These are phyloP conservation scores for Pontederia crassipes DNA, from an alignment of 176 grass and related monocot genomes.

Conservation along the genomic window DNA sequence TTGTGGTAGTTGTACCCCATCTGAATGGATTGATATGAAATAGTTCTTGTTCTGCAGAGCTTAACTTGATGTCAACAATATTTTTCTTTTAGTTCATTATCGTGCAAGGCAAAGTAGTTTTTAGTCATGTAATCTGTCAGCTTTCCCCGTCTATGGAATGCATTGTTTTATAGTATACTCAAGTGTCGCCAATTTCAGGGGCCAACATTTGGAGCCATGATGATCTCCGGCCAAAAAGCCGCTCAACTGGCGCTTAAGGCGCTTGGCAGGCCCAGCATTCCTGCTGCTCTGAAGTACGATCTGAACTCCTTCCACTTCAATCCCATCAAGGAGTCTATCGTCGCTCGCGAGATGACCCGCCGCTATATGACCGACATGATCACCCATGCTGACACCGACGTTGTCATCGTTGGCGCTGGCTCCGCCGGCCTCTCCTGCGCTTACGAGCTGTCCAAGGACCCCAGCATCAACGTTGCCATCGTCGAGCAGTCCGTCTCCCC, in stretches of 20 bases:
- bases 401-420: conserved; percentile 73
- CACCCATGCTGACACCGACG: conserved; percentile 87
- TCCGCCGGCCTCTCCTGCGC: conserved; percentile 88
- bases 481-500: conserved; percentile 94
- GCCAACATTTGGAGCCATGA: conserved; percentile 97
- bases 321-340: conserved; percentile 86
- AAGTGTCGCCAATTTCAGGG: conserved; percentile 32
- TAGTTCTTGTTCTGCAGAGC: too few species aligned
- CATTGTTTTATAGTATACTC: neutral
- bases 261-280: conserved; percentile 60
- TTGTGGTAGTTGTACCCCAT: too few species aligned
- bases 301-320: conserved; percentile 57
- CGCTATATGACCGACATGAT: conserved; percentile 99
- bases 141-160: too few species aligned
- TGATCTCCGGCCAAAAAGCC: conserved; percentile 98
- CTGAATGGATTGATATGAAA: too few species aligned
- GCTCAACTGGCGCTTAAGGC: conserved; percentile 87
- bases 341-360: conserved; percentile 83
- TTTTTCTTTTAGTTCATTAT: too few species aligned
- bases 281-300: conserved; percentile 48
- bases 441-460: conserved; percentile 95
- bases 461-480: conserved; percentile 50
- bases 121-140: too few species aligned
- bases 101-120: too few species aligned
- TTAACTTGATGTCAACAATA: too few species aligned